Evolutionary conservation across 2,329 filamentous ascomycete genomes (phyloP).

Genomic region (Fusarium coffeatum): DNA sequence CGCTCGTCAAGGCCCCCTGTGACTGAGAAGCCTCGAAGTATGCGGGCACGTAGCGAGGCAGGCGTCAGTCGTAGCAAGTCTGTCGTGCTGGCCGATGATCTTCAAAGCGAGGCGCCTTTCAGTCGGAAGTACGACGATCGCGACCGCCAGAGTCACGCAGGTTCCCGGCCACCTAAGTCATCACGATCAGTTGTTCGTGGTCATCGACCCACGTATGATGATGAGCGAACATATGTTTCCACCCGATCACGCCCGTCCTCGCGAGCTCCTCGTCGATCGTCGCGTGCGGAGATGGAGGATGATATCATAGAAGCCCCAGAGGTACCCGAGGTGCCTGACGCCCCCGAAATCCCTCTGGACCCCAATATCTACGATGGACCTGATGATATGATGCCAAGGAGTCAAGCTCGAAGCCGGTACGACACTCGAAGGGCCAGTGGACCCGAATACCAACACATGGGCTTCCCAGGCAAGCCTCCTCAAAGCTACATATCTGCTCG

Average conservation of each 20-base stretch:
- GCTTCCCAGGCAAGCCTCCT: conserved; percentile 41
- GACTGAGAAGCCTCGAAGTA: conserved; percentile 43
- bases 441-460: conserved; percentile 27
- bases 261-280: conserved; percentile 38
- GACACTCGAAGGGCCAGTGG: conserved; percentile 37
- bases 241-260: conserved; percentile 50
- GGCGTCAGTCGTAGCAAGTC: conserved; percentile 34
- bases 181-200: conserved; percentile 41
- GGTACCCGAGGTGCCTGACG: conserved; percentile 37
- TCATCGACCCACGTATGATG: conserved; percentile 44
- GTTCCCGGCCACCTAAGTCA: conserved; percentile 51
- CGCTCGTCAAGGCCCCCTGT: conserved; percentile 53
- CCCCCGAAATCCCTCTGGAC: conserved; percentile 31
- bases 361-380: conserved; percentile 32
- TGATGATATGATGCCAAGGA: conserved; percentile 46
- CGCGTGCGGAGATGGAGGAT: conserved; percentile 44
- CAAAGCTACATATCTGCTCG: conserved; percentile 49
- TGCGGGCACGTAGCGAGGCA: conserved; percentile 57
- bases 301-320: conserved; percentile 45
- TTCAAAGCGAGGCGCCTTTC: conserved; percentile 53
- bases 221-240: conserved; percentile 59
- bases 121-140: conserved; percentile 53
- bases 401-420: conserved; percentile 48
- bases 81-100: conserved; percentile 56
- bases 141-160: conserved; percentile 57